Percentiles rank a stretch among this genome's conserved stretches.
These are phyloP conservation scores for Alternaria sp. DNA, from an alignment of 2,329 filamentous ascomycete genomes.

Conservation along the genomic window DNA sequence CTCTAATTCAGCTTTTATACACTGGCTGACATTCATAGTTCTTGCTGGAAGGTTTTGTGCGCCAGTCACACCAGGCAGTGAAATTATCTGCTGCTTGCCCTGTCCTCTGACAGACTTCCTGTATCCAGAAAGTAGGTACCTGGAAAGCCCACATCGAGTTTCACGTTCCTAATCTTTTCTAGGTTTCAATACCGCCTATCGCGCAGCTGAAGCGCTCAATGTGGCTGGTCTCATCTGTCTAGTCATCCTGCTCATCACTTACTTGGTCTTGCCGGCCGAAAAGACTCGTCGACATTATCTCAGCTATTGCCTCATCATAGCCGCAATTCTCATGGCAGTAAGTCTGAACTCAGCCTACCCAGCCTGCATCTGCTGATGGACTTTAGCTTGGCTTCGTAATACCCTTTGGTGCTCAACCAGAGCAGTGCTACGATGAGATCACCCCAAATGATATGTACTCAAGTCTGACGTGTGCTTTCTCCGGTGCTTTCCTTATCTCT, in stretches of 20 bases:
- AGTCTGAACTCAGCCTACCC: conserved; percentile 44
- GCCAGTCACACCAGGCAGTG: conserved; percentile 35
- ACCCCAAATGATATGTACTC: conserved; percentile 93
- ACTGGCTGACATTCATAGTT: conserved; percentile 53
- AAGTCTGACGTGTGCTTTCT: conserved; percentile 81
- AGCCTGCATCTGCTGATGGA: conserved; percentile 7
- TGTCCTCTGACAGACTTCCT: conserved; percentile 86
- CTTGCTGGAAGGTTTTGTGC: conserved; percentile 65
- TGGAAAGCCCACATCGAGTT: conserved; percentile 9
- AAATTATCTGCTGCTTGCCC: conserved; percentile 80
- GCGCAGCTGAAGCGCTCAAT: conserved; percentile 81
- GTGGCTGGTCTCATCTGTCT: conserved; percentile 75
- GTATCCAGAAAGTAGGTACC: conserved; percentile 62
- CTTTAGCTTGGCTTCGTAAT: conserved; percentile 87
- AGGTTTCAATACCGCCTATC: conserved; percentile 64
- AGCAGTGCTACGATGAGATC: conserved; percentile 87
- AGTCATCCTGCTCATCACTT: conserved; percentile 79
- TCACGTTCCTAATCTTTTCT: not conserved
- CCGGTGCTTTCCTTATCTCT: conserved; percentile 82
- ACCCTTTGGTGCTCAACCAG: conserved; percentile 76
- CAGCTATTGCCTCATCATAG: conserved; percentile 82
- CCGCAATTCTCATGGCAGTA: conserved; percentile 79
- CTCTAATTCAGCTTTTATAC: not conserved
- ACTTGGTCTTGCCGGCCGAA: conserved; percentile 79
- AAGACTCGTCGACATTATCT: conserved; percentile 93